Evolutionary conservation across 2,329 filamentous ascomycete species (phyloP).

Genomic region (Microdochium paspali): DNA sequence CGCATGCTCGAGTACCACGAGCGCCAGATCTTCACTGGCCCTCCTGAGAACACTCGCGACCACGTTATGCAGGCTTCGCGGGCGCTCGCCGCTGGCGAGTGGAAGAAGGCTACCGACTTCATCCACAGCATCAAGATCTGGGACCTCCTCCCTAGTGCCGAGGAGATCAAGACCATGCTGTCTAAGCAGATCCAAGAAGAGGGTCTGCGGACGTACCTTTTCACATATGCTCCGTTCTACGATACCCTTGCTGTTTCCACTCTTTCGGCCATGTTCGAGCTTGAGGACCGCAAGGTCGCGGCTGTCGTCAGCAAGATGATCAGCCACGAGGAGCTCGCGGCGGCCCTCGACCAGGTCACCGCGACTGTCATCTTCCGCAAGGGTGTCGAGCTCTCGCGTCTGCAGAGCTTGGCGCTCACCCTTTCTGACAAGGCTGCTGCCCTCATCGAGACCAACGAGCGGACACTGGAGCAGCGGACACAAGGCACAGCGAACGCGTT

Average conservation of each 20-base stretch:
- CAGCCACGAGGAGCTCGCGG: conserved; percentile 93
- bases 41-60: conserved; percentile 96
- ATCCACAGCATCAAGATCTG: conserved; percentile 99
- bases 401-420: conserved; percentile 90
- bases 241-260: conserved; percentile 86
- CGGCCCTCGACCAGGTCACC: conserved; percentile 95
- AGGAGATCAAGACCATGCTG: conserved; percentile 94
- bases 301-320: conserved; percentile 99
- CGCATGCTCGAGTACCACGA: conserved; percentile 99
- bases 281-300: conserved; percentile 81
- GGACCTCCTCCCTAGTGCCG: conserved; percentile 89
- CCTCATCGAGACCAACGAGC: conserved; percentile 94
- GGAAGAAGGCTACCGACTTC: conserved; percentile 91
- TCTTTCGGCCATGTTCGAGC: conserved; percentile 89
- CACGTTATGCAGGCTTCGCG: conserved; percentile 99
- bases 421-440: conserved; percentile 93
- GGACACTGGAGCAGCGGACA: conserved; percentile 92
- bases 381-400: conserved; percentile 91
- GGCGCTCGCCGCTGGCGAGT: conserved; percentile 91
- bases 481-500: conserved; percentile 94
- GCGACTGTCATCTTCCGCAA: conserved; percentile 98
- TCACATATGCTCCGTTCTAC: conserved; percentile 99
- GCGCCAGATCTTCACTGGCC: conserved; percentile 96
- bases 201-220: conserved; percentile 94
- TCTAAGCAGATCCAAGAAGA: conserved; percentile 98